These are phyloP conservation scores for Porcisia deanei DNA, from an alignment of 208 protist species.

Conservation along the genomic window DNA sequence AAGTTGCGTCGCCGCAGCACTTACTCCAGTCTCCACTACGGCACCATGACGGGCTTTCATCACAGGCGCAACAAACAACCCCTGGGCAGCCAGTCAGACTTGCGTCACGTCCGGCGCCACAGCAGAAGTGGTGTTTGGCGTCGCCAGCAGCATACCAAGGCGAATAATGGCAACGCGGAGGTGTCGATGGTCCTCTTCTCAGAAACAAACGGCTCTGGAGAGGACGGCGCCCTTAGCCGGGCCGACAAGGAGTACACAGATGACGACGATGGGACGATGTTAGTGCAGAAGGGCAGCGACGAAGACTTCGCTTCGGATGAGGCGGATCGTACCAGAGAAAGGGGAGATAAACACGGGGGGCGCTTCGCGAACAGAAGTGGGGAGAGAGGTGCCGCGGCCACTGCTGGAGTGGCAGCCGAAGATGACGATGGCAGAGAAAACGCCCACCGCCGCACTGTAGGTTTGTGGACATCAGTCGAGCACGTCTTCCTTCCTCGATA, in stretches of 20 bases:
- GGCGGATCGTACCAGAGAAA: background rate
- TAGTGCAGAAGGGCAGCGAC: conserved; percentile 26
- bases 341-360: background rate
- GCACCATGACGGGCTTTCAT: conserved; percentile 29
- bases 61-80: conserved; percentile 11
- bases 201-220: background rate
- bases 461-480: conserved; percentile 51
- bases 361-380: background rate
- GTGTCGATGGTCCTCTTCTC: background rate
- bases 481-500: conserved; percentile 63
- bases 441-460: conserved; percentile 21
- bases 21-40: conserved; percentile 34
- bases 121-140: background rate
- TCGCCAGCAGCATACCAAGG: background rate
- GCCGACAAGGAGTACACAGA: background rate
- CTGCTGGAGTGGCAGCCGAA: background rate
- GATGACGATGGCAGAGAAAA: conserved; percentile 22
- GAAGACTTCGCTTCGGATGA: background rate
- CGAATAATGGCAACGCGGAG: background rate
- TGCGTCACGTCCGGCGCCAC: background rate
- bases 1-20: conserved; percentile 27
- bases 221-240: background rate
- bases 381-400: background rate
- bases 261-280: conserved; percentile 18
- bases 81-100: background rate